Percentiles rank a stretch among this genome's conserved stretches.
Evolutionary conservation across 2,329 filamentous ascomycete species (phyloP).

Genomic region (Colletotrichum shisoi): DNA sequence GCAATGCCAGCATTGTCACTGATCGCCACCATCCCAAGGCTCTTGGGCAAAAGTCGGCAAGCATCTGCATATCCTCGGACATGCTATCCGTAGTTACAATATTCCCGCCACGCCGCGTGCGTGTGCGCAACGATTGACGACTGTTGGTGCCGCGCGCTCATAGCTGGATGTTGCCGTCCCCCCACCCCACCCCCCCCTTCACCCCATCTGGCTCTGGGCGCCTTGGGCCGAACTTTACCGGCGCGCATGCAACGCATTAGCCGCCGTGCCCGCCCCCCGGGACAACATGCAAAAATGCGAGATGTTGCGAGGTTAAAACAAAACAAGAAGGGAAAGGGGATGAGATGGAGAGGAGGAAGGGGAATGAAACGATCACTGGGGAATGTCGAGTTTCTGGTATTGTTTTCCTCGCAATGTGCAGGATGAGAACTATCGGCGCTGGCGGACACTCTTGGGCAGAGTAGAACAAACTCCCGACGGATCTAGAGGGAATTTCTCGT

Average conservation of each 20-base stretch:
- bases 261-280: slow-evolving; percentile 6
- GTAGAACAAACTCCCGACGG: background rate
- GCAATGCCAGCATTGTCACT: background rate
- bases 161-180: slow-evolving; percentile 14
- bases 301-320: background rate
- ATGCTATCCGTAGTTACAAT: background rate
- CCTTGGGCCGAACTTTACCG: slow-evolving; percentile 37
- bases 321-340: background rate
- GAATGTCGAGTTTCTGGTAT: background rate
- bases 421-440: background rate
- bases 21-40: slow-evolving; percentile 1
- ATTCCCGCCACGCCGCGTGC: background rate
- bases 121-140: slow-evolving; percentile 20
- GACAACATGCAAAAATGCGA: background rate
- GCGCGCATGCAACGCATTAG: slow-evolving; percentile 21
- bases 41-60: slow-evolving; percentile 1
- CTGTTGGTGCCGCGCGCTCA: slow-evolving; percentile 23
- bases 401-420: background rate
- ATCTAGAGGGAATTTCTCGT: background rate
- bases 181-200: too few species aligned
- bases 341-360: too few species aligned
- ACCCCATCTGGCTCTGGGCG: background rate
- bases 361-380: background rate
- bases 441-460: background rate
- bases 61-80: background rate